Evolutionary conservation across 1,284 basidiomycete genomes (phyloP).

Genomic region (Ceratobasidium sp.): DNA sequence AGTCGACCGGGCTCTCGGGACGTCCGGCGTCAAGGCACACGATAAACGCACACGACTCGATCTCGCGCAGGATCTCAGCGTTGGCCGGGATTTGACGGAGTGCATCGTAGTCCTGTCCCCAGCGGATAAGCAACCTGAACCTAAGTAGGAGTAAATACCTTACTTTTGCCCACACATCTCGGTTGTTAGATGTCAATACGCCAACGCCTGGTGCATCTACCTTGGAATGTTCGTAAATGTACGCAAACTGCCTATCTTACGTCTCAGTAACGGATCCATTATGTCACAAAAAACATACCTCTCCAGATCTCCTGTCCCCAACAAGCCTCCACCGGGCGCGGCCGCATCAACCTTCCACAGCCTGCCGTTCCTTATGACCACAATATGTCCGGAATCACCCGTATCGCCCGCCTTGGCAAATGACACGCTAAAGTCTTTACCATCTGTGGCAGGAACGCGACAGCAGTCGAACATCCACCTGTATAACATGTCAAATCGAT

Average conservation of each 20-base stretch:
- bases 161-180: conserved; percentile 88
- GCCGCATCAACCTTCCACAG: conserved; percentile 80
- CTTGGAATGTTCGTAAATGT: conserved; percentile 76
- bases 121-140: conserved; percentile 27
- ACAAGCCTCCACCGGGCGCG: conserved; percentile 67
- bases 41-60: conserved; percentile 86
- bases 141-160: conserved; percentile 38
- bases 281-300: conserved; percentile 60
- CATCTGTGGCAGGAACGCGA: conserved; percentile 79
- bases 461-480: conserved; percentile 95
- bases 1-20: conserved; percentile 67
- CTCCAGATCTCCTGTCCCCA: conserved; percentile 78
- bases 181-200: conserved; percentile 79
- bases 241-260: conserved; percentile 73
- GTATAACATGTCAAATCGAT: conserved; percentile 12
- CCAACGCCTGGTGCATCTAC: conserved; percentile 80
- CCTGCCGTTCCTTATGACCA: conserved; percentile 81
- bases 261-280: not conserved
- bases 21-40: conserved; percentile 79
- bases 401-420: conserved; percentile 72
- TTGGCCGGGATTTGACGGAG: conserved; percentile 69
- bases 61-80: conserved; percentile 71
- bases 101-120: conserved; percentile 71
- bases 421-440: conserved; percentile 81
- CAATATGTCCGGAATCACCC: conserved; percentile 79